Base-by-base conservation (phyloP, 2,329 filamentous ascomycete species). In the Beauveria varroae region DNA sequence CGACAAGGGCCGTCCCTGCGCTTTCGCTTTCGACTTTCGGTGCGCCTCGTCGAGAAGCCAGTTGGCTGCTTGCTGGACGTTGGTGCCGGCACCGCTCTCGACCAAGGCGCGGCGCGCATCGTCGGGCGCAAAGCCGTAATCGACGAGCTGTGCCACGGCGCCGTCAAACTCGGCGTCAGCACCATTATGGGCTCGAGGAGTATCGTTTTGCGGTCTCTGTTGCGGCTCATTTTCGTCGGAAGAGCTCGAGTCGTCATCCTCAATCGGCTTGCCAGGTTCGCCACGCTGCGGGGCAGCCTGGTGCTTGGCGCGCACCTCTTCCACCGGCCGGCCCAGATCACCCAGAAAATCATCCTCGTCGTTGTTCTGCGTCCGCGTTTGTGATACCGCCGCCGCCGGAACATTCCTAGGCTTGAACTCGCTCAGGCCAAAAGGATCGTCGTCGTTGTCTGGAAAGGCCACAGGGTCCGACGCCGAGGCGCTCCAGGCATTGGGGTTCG, bases 31-130 rank as follows among this genome's bases (percentile, higher is more conserved):
- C 26, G 91, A 85, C 71, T 96, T 88, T 44, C 86, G 82, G 72
- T 99, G 95, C 6, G 95, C 95, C 71, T 96, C 90, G 62, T 96
- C 95, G 41, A 99, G 77, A 10, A 99, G 81, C 86, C 89, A 96
- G 46, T 93, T 88, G 7, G 96, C 91, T 2, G 93, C 93, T 54
- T 86, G 88, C 72, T 96, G 91, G 10, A 96, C 85, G 70, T 97
- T 89, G 1, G 86, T 76, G 2, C 91, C 90, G 3, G 86, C 87
- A 4, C 91, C 88, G 37, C 90, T 96, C 68, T 91, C 88, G 12
- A 86, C 86, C 46, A 99, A 75, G 5, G 92, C 95, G 64, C 88
- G 81, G 59, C 84, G 83, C n/a, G 95, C 89, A 68, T 92, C 91
- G 62, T 96, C 90, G 0, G 86, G 82, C 0, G 91, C 86, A 68